phyloP scores from a whole-genome alignment of 371 early-diverging fungal genomes.

The Mortierella sp. region DNA sequence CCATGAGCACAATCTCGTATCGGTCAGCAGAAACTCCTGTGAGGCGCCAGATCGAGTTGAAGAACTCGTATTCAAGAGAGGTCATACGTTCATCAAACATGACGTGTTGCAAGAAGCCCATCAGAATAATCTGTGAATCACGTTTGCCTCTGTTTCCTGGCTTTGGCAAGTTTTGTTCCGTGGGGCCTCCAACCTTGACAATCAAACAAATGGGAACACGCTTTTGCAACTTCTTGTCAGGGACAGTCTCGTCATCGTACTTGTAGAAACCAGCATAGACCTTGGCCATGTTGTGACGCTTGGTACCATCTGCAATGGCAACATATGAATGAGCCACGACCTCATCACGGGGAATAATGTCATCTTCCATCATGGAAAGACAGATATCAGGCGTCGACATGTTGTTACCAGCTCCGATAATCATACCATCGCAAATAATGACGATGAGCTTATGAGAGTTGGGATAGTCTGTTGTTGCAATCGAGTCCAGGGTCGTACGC shows the following conservation, averaged over 20 bases:
- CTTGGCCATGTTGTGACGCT: constrained; percentile 97
- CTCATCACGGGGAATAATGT: constrained; percentile 73
- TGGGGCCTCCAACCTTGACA: constrained; percentile 93
- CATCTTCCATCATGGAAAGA: constrained; percentile 87
- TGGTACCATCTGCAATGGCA: constrained; percentile 93
- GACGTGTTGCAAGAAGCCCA: constrained; percentile 96
- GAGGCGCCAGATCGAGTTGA: constrained; percentile 87
- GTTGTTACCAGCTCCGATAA: constrained; percentile 83
- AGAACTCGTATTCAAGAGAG: constrained; percentile 94
- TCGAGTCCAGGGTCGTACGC: constrained; percentile 95
- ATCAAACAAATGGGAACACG: constrained; percentile 91
- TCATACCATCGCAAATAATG: constrained; percentile 91
- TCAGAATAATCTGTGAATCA: constrained; percentile 98
- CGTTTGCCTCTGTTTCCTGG: constrained; percentile 99
- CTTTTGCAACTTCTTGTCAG: constrained; percentile 63
- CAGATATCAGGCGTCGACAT: constrained; percentile 87
- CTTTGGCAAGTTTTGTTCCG: constrained; percentile 80
- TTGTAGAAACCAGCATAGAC: constrained; percentile 92
- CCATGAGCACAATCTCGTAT: constrained; percentile 95
- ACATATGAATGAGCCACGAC: constrained; percentile 85
- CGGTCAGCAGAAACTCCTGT: constrained; percentile 87
- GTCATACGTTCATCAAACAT: constrained; percentile 97
- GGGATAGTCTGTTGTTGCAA: constrained; percentile 94
- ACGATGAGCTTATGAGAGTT: constrained; percentile 93
- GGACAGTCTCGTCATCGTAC: constrained; percentile 70